Conservation (phyloP, 208 protist genomes). For the Herpetomonas samuelpessoai region DNA sequence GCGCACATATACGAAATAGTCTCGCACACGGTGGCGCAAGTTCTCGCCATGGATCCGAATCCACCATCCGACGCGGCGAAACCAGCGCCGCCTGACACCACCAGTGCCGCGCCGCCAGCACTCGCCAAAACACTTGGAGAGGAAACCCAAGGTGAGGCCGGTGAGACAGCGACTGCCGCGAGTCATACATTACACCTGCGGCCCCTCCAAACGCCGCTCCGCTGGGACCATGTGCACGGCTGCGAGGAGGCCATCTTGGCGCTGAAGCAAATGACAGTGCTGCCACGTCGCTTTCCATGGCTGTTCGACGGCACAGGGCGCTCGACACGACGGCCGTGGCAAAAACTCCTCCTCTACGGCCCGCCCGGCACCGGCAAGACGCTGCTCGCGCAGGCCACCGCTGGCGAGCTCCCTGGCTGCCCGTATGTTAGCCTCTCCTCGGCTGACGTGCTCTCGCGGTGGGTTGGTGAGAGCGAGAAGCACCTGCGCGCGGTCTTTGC, state of each 20-base stretch:
- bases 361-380: slow-evolving; percentile 98
- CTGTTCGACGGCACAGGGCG: slow-evolving; percentile 91
- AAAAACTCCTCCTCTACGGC: slow-evolving; percentile 97
- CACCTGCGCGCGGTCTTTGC: slow-evolving; percentile 94
- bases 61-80: too few species aligned
- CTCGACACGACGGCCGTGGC: slow-evolving; percentile 87
- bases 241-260: slow-evolving; percentile 94
- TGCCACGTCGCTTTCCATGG: slow-evolving; percentile 96
- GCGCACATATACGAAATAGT: not conserved
- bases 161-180: not conserved
- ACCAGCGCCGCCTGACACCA: too few species aligned
- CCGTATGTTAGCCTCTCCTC: slow-evolving; percentile 93
- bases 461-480: slow-evolving; percentile 97
- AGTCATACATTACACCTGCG: slow-evolving; percentile 11
- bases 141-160: not conserved
- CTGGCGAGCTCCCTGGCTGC: slow-evolving; percentile 91
- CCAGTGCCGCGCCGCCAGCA: slow-evolving; percentile 4
- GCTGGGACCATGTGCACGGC: slow-evolving; percentile 94
- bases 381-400: slow-evolving; percentile 97
- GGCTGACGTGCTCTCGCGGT: slow-evolving; percentile 96
- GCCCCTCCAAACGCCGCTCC: not conserved
- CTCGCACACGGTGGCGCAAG: not conserved
- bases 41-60: not conserved
- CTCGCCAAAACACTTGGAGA: not conserved
- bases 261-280: slow-evolving; percentile 96